Evolutionary conservation across 371 early-diverging fungal species (phyloP).

Genomic region (Sporodiniella umbellata): DNA sequence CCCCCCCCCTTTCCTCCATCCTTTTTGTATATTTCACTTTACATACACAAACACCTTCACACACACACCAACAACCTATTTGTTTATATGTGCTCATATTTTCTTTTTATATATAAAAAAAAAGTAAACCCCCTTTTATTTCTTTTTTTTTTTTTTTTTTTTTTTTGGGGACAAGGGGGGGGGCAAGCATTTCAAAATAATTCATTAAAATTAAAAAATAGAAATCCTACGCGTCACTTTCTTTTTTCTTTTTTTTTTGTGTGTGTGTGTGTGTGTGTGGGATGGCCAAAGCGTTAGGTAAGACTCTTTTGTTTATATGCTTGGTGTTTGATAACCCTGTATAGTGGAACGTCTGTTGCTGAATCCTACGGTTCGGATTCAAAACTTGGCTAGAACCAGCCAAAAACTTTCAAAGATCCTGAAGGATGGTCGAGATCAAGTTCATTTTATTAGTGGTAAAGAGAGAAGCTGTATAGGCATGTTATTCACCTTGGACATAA

Average conservation of each 20-base stretch:
- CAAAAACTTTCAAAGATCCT: slow-evolving; percentile 49
- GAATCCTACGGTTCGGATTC: slow-evolving; percentile 37
- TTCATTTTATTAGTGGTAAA: slow-evolving; percentile 63
- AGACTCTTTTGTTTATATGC: background rate
- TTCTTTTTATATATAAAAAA: too few relatives aligned
- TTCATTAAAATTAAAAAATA: background rate
- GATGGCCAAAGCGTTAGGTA: background rate
- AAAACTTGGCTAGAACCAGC: slow-evolving; percentile 21
- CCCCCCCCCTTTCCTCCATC: background rate
- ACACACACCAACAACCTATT: too few relatives aligned
- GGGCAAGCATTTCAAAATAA: too few relatives aligned
- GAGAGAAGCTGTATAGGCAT: too few relatives aligned
- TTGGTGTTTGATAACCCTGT: background rate
- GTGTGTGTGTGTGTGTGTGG: background rate
- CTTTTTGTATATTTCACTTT: background rate
- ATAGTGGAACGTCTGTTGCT: slow-evolving; percentile 32
- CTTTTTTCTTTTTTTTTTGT: background rate
- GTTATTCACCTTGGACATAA: too few relatives aligned
- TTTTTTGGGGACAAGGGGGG: too few relatives aligned
- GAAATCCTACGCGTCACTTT: background rate
- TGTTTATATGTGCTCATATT: too few relatives aligned
- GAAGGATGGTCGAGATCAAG: slow-evolving; percentile 39
- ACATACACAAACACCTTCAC: too few relatives aligned
- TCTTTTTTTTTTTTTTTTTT: too few relatives aligned
- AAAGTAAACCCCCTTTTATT: too few relatives aligned